These are phyloP conservation scores for Nemania abortiva DNA, from an alignment of 2,329 filamentous ascomycete genomes.

Conservation along the genomic window DNA sequence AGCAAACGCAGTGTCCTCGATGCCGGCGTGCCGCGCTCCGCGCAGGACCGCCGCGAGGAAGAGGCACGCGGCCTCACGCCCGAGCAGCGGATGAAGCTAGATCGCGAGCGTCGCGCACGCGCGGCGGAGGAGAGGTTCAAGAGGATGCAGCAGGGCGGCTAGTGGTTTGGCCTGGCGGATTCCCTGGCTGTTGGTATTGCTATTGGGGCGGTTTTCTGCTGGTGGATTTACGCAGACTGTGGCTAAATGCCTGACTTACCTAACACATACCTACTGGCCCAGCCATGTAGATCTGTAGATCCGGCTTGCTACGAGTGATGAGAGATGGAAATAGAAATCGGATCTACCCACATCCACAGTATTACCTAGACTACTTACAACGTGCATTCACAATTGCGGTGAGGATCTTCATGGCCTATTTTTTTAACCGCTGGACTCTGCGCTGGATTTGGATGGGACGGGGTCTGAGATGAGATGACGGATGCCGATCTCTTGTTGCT, in stretches of 20 bases:
- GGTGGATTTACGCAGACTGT: neutral
- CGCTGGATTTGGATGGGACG: too few species aligned
- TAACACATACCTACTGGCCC: neutral
- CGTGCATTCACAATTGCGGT: constrained; percentile 36
- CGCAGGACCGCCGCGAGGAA: constrained; percentile 84
- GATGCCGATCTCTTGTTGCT: neutral
- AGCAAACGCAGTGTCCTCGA: constrained; percentile 65
- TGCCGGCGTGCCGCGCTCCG: constrained; percentile 75
- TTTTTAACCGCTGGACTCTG: constrained; percentile 4
- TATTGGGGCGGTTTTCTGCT: neutral
- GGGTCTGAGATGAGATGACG: too few species aligned
- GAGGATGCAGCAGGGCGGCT: constrained; percentile 67
- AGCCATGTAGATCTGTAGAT: too few species aligned
- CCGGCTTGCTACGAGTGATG: neutral
- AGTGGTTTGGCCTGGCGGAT: neutral
- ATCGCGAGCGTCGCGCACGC: constrained; percentile 88
- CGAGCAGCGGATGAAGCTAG: constrained; percentile 85
- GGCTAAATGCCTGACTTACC: constrained; percentile 35
- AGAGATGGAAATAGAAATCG: constrained; percentile 20
- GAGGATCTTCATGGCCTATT: constrained; percentile 20
- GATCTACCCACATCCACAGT: neutral
- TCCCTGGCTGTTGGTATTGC: neutral
- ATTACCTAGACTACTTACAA: neutral
- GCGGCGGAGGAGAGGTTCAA: constrained; percentile 90
- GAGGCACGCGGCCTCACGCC: constrained; percentile 86